phyloP scores from a whole-genome alignment of 176 grass and related monocot genomes.

The Aegilops tauschii region DNA sequence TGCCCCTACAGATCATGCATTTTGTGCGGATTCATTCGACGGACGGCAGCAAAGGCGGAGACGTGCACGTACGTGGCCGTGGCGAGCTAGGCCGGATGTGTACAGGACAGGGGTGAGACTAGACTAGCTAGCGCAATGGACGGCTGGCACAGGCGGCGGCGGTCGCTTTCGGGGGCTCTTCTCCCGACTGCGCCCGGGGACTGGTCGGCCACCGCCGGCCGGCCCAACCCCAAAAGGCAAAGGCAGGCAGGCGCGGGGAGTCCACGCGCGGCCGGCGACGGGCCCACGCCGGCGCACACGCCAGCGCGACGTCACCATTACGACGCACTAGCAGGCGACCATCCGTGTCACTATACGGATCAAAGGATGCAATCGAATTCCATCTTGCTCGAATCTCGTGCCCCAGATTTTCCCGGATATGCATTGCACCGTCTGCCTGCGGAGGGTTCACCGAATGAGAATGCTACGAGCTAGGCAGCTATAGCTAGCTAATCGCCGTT shows the following conservation, averaged over 20 bases:
- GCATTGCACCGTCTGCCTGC: not conserved
- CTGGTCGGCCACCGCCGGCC: slow-evolving; percentile 6
- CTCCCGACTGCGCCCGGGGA: not conserved
- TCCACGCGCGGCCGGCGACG: slow-evolving; percentile 23
- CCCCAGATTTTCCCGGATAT: too few species aligned
- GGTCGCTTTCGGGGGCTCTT: not conserved
- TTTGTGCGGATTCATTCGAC: too few species aligned
- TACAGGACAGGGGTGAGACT: not conserved
- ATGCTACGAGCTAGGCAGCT: not conserved
- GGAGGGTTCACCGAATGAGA: not conserved
- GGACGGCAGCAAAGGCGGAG: too few species aligned
- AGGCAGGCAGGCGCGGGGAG: not conserved
- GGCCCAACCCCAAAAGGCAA: not conserved
- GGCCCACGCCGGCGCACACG: not conserved
- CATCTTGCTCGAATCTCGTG: not conserved
- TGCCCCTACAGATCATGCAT: too few species aligned
- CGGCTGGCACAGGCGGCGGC: not conserved
- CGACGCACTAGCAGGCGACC: not conserved
- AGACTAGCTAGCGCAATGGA: not conserved
- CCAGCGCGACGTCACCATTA: not conserved
- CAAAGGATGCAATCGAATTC: not conserved
- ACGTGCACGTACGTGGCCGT: not conserved
- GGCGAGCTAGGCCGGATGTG: too few species aligned
- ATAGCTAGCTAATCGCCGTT: slow-evolving; percentile 29
- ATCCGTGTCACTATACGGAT: not conserved